These are phyloP conservation scores for Phytopythium delawarense DNA, from an alignment of 352 stramenopile species.

Conservation along the genomic window DNA sequence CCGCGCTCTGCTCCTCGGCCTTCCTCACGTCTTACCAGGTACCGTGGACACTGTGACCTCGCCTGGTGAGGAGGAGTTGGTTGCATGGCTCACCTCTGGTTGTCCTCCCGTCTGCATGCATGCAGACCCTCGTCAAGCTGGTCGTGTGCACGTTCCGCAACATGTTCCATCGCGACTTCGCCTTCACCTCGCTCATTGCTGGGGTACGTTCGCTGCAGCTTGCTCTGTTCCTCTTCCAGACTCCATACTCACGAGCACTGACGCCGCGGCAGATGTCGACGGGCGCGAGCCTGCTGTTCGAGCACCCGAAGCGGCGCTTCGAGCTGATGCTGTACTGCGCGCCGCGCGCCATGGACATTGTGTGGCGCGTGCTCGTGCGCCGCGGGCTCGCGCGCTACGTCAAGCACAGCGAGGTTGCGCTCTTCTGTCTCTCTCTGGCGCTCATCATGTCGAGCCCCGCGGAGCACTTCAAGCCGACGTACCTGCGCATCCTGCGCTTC, in stretches of 20 bases:
- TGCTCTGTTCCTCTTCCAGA: no score
- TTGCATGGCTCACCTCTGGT: no score
- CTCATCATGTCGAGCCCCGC: conserved; percentile 81
- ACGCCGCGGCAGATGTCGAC: conserved; percentile 36
- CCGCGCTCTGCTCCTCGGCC: conserved; percentile 68
- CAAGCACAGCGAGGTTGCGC: conserved; percentile 64
- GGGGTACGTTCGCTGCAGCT: conserved; percentile 32
- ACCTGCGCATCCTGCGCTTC: conserved; percentile 76
- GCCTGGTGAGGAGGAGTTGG: background rate
- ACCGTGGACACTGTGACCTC: background rate
- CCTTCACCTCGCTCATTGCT: conserved; percentile 34
- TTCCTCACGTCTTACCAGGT: conserved; percentile 86
- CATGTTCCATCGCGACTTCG: conserved; percentile 60
- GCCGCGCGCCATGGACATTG: conserved; percentile 67
- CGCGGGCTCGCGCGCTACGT: conserved; percentile 67
- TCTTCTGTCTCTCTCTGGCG: conserved; percentile 84
- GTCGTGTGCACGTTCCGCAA: conserved; percentile 72
- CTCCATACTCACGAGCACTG: no score
- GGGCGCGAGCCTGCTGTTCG: conserved; percentile 62
- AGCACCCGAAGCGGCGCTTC: conserved; percentile 77
- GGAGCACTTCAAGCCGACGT: conserved; percentile 82
- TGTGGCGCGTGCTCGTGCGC: conserved; percentile 76
- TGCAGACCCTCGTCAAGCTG: conserved; percentile 66
- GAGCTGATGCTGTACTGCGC: conserved; percentile 86
- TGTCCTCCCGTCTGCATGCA: no score